Percentiles rank a stretch among this genome's conserved stretches.
Evolutionary conservation across 129 eudicot species (phyloP).

Genomic region (Artemisia tridentata): DNA sequence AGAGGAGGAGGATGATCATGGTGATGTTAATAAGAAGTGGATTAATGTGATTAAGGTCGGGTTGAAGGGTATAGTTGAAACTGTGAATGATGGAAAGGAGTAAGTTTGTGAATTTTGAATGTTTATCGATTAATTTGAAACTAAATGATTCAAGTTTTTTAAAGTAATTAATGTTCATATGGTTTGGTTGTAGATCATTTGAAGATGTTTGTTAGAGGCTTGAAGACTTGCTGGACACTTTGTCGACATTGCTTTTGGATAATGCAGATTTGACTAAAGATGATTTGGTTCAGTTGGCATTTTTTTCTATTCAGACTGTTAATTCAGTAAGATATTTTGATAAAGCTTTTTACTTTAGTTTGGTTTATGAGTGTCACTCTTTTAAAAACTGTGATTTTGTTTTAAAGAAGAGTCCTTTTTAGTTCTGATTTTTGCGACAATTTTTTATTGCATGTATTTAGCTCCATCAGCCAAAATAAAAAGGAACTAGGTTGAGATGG

Average conservation of each 20-base stretch:
- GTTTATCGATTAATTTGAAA: constrained; percentile 11
- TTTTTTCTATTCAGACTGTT: constrained; percentile 53
- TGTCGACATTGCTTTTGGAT: constrained; percentile 45
- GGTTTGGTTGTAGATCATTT: constrained; percentile 54
- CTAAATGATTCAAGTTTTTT: constrained; percentile 2
- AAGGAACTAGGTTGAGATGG: too few species aligned
- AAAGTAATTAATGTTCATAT: constrained; percentile 2
- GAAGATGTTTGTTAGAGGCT: constrained; percentile 53
- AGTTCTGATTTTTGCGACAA: not conserved
- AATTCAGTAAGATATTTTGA: constrained; percentile 51
- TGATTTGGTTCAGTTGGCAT: constrained; percentile 49
- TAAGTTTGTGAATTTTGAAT: constrained; percentile 35
- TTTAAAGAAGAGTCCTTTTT: not conserved
- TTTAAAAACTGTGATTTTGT: not conserved
- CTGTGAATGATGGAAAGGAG: constrained; percentile 52
- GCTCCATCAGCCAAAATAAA: constrained; percentile 47
- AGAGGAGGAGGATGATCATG: constrained; percentile 35
- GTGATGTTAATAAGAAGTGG: constrained; percentile 34
- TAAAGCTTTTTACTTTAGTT: not conserved
- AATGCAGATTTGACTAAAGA: constrained; percentile 43
- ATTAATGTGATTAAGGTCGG: constrained; percentile 43
- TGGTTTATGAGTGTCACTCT: not conserved
- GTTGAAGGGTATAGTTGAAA: constrained; percentile 41
- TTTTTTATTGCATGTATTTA: constrained; percentile 58
- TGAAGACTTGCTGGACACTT: constrained; percentile 43